A percentile compares a stretch with the other conserved stretches of the same genome.
phyloP scores from a whole-genome alignment of 208 protist species.

The Leishmania arabica region DNA sequence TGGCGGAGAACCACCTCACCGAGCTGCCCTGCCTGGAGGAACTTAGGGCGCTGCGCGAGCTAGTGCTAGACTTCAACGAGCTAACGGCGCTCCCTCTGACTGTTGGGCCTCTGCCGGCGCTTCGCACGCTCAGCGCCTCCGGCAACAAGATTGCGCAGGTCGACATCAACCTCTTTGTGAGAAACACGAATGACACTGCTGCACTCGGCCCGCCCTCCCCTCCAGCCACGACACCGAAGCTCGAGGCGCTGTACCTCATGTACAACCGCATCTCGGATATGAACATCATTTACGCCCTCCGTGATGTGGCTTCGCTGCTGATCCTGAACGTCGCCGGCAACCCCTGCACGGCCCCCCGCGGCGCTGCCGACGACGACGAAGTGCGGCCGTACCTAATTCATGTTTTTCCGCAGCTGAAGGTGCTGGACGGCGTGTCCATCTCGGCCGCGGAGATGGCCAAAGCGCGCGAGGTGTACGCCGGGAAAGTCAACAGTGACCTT shows the following conservation, averaged over 20 bases:
- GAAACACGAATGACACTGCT: neutral
- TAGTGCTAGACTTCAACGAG: conserved; percentile 81
- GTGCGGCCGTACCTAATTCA: conserved; percentile 91
- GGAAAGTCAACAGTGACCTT: conserved; percentile 79
- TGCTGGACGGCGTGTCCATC: conserved; percentile 83
- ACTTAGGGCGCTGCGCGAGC: conserved; percentile 38
- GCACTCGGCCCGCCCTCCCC: neutral
- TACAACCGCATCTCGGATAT: conserved; percentile 81
- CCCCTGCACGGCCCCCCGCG: conserved; percentile 32
- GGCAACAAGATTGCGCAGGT: conserved; percentile 83
- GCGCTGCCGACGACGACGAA: conserved; percentile 26
- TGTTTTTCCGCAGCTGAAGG: conserved; percentile 92
- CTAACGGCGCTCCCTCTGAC: conserved; percentile 43
- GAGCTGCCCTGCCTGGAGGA: conserved; percentile 42
- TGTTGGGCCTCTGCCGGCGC: conserved; percentile 43
- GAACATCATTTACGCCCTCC: conserved; percentile 78
- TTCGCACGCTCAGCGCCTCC: conserved; percentile 84
- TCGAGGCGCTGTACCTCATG: conserved; percentile 88
- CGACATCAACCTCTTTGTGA: conserved; percentile 43
- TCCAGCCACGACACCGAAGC: neutral
- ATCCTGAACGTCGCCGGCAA: conserved; percentile 93
- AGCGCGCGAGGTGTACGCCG: conserved; percentile 72
- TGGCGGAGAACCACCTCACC: conserved; percentile 72
- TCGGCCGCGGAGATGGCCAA: conserved; percentile 48
- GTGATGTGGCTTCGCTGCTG: conserved; percentile 75